Percentiles rank a stretch among this genome's conserved stretches.
Evolutionary conservation across 1,284 basidiomycete species (phyloP).

Genomic region (Puccinia sorghi): DNA sequence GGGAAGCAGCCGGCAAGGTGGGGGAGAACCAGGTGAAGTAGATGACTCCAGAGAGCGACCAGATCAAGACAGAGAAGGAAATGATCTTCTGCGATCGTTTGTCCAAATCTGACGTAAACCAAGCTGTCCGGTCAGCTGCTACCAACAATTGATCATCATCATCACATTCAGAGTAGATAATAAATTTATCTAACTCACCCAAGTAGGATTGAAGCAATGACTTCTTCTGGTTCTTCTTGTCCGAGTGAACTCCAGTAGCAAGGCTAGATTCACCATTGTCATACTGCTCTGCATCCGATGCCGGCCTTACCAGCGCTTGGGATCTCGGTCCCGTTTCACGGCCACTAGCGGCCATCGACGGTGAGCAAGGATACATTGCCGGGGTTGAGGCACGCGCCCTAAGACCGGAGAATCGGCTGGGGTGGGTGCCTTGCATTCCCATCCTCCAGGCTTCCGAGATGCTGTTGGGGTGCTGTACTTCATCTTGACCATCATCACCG

Average conservation of each 20-base stretch:
- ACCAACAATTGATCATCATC: not conserved
- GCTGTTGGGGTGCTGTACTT: not conserved
- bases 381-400: conserved; percentile 21
- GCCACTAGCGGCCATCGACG: no score
- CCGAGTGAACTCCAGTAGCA: not conserved
- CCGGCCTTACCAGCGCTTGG: not conserved
- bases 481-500: not conserved
- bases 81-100: conserved; percentile 43
- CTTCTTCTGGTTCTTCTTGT: conserved; percentile 3
- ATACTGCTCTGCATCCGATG: not conserved
- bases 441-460: conserved; percentile 32
- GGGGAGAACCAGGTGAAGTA: conserved; percentile 48
- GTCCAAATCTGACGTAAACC: conserved; percentile 1
- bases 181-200: conserved; percentile 11
- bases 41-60: conserved; percentile 37
- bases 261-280: not conserved
- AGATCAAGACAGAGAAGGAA: conserved; percentile 42
- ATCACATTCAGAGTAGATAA: not conserved
- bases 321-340: no score
- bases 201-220: conserved; percentile 41
- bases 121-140: not conserved
- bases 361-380: no score
- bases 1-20: not conserved
- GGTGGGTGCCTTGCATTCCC: conserved; percentile 26
- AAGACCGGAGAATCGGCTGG: conserved; percentile 30